These are phyloP conservation scores for Globisporangium iwayamae DNA, from an alignment of 352 stramenopile species.

Conservation along the genomic window DNA sequence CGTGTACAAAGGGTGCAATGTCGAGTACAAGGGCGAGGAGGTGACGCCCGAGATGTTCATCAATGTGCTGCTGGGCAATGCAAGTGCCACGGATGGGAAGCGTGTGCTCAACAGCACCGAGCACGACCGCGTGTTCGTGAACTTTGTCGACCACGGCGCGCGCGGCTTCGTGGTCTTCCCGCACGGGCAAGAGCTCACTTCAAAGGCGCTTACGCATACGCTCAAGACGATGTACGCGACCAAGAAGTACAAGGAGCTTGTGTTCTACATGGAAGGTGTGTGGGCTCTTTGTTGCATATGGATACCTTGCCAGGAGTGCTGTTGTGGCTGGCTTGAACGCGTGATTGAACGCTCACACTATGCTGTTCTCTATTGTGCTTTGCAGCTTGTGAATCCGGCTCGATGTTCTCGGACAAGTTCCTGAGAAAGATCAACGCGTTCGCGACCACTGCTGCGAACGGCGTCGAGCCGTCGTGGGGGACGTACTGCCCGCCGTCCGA, in stretches of 20 bases:
- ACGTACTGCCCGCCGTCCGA: constrained; percentile 87
- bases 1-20: constrained; percentile 82
- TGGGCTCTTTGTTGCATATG: background rate
- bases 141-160: constrained; percentile 91
- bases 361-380: constrained; percentile 1
- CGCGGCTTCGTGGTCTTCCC: constrained; percentile 84
- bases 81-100: constrained; percentile 39
- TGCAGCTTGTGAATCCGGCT: constrained; percentile 86
- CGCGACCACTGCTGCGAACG: constrained; percentile 88
- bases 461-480: constrained; percentile 84
- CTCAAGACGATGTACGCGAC: constrained; percentile 79
- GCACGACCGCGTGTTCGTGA: constrained; percentile 90
- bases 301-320: background rate
- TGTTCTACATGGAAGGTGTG: constrained; percentile 88
- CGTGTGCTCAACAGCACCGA: constrained; percentile 84
- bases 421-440: constrained; percentile 83
- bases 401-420: constrained; percentile 85
- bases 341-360: background rate
- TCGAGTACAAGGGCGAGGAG: constrained; percentile 72
- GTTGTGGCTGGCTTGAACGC: background rate
- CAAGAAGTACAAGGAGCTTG: constrained; percentile 89
- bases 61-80: constrained; percentile 83
- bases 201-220: constrained; percentile 56
- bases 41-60: constrained; percentile 88
- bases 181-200: constrained; percentile 63